These are phyloP conservation scores for Quercus dentata DNA, from an alignment of 306 rosid genomes.

Conservation along the genomic window DNA sequence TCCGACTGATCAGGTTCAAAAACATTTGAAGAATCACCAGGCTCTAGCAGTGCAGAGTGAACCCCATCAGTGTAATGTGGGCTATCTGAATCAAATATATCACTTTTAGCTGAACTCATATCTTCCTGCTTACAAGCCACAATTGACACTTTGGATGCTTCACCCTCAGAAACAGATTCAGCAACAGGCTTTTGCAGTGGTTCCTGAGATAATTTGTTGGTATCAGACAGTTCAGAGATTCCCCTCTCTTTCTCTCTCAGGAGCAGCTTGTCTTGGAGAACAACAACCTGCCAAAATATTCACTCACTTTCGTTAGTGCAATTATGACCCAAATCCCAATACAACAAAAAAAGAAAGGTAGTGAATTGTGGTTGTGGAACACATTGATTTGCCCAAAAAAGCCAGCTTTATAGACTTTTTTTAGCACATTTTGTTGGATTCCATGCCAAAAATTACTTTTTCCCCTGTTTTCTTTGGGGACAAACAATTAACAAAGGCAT, in stretches of 20 bases:
- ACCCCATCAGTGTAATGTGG: slow-evolving; percentile 59
- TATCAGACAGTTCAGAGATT: slow-evolving; percentile 26
- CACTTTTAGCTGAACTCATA: slow-evolving; percentile 60
- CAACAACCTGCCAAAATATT: slow-evolving; percentile 39
- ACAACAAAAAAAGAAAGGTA: not conserved
- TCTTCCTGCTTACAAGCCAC: slow-evolving; percentile 56
- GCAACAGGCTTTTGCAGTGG: slow-evolving; percentile 13
- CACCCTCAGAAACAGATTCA: slow-evolving; percentile 46
- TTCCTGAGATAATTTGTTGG: slow-evolving; percentile 31
- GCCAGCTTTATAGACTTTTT: no score
- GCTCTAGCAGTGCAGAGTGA: slow-evolving; percentile 50
- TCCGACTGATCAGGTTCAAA: slow-evolving; percentile 72
- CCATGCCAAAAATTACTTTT: no score
- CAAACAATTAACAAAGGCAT: no score
- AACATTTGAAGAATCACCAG: slow-evolving; percentile 54
- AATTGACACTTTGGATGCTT: slow-evolving; percentile 48
- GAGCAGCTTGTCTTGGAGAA: slow-evolving; percentile 45
- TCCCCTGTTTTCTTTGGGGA: no score
- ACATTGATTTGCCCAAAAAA: no score
- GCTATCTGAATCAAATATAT: slow-evolving; percentile 68
- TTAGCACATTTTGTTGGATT: no score
- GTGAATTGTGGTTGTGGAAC: not conserved
- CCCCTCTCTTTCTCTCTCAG: slow-evolving; percentile 35
- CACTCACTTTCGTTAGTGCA: not conserved
- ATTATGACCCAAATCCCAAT: not conserved